Percentiles rank a stretch among this genome's conserved stretches.
These are phyloP conservation scores for Coprinellus micaceus DNA, from an alignment of 768 basidiomycete genomes.

Conservation along the genomic window DNA sequence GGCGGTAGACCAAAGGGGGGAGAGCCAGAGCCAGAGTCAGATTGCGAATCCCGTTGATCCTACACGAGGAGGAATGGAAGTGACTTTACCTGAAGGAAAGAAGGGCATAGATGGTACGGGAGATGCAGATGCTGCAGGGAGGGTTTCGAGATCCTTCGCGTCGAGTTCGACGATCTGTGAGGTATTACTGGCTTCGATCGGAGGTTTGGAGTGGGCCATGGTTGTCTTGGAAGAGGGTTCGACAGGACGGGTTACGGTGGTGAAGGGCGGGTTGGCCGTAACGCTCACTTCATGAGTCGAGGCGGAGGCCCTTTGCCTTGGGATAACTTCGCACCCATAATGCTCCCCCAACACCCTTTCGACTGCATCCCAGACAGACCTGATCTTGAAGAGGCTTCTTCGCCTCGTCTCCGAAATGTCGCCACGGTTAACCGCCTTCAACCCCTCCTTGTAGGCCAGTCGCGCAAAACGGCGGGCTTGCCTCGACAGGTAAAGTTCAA, in stretches of 20 bases:
- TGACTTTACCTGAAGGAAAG: not conserved
- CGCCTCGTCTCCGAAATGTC: not conserved
- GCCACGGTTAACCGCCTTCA: not conserved
- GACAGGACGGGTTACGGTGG: not conserved
- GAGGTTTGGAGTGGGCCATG: not conserved
- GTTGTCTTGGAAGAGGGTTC: not conserved
- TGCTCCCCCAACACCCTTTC: constrained; percentile 33
- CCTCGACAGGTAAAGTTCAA: constrained; percentile 44
- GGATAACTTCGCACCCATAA: constrained; percentile 38
- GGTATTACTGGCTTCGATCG: not conserved
- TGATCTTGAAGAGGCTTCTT: constrained; percentile 8
- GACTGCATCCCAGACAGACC: constrained; percentile 42
- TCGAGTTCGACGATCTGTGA: not conserved
- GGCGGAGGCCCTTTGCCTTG: not conserved
- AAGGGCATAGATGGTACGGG: no score
- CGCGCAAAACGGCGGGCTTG: constrained; percentile 19
- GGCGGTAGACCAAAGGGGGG: not conserved
- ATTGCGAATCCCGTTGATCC: not conserved
- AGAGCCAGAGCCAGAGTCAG: no score
- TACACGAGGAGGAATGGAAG: not conserved
- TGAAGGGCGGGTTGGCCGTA: not conserved
- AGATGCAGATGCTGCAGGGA: not conserved
- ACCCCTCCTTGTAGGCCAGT: constrained; percentile 3
- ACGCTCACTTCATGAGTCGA: not conserved
- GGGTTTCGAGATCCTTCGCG: not conserved